Conservation (phyloP, 2,329 filamentous ascomycete genomes). For the Basipetospora chlamydospora region DNA sequence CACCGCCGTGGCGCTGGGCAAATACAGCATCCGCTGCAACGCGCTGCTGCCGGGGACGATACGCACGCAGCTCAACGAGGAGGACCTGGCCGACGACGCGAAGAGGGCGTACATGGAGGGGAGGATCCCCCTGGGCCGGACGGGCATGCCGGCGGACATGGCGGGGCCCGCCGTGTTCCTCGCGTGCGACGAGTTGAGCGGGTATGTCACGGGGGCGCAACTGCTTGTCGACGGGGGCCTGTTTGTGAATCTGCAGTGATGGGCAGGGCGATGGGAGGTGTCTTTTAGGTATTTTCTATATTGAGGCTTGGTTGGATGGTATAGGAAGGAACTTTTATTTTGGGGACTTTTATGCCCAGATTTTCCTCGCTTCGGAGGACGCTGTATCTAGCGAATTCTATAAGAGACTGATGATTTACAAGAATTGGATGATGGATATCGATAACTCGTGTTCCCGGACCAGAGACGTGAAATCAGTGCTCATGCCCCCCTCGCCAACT, state of each 20-base stretch:
- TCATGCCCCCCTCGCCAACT: not conserved
- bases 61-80: slow-evolving; percentile 70
- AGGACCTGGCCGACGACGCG: slow-evolving; percentile 56
- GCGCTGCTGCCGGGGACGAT: slow-evolving; percentile 74
- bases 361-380: too few relatives aligned
- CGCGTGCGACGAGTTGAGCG: slow-evolving; percentile 62
- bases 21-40: slow-evolving; percentile 67
- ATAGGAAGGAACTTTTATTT: too few relatives aligned
- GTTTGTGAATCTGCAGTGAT: slow-evolving; percentile 75
- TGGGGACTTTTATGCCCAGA: too few relatives aligned
- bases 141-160: slow-evolving; percentile 59
- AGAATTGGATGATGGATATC: too few relatives aligned
- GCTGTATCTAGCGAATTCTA: too few relatives aligned
- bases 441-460: too few relatives aligned
- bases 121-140: slow-evolving; percentile 62
- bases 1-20: slow-evolving; percentile 62
- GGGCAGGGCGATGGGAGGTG: not conserved
- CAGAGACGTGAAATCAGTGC: too few relatives aligned
- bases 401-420: too few relatives aligned
- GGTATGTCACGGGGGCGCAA: slow-evolving; percentile 71
- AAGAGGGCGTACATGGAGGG: slow-evolving; percentile 71
- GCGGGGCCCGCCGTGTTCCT: slow-evolving; percentile 77
- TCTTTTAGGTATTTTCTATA: not conserved
- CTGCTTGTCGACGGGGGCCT: slow-evolving; percentile 76
- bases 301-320: too few relatives aligned